Evolutionary conservation across 257 asterid genomes (phyloP), one percentile per base, ranked within the genome.

Genomic region (Paraleonurus japonicus): DNA sequence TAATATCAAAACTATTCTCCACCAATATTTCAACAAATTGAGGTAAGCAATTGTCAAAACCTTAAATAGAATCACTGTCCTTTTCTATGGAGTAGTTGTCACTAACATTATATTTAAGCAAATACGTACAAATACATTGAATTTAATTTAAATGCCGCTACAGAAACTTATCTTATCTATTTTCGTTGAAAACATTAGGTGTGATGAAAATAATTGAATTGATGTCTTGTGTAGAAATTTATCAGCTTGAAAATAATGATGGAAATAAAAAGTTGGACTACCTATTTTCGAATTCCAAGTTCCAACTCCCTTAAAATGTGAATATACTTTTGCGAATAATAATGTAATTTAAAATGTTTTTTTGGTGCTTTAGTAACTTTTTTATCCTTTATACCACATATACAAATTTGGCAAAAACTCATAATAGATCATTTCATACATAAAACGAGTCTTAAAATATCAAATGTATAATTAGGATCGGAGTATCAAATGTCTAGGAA

Each of bases 21-120:
- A 73, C 84, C 74, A 47, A 74, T 73, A 70, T 71, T 83, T 84
- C 87, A 81, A 82, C 67, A 61, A 68, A 47, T 57, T 84, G 79
- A 76, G 68, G 74, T 80, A 65, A 81, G 28, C 41, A 74, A 66
- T 41, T 26, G 53, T 72, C 10, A 62, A 23, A 45, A 63, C 23
- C 61, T 6, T 45, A 19, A 15, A 37, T 39, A 33, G n/a, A 2
- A 27, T 22, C 64, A 48, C 19, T 53, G 47, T 23, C 50, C 12
- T 45, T 54, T 73, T 11, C 51, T 23, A 10, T 24, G 15, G 35
- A 30, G 27, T 20, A 33, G 53, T 39, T 50, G 65, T 22, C 57
- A 50, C 45, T 32, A 50, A 35, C 3, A 51, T 51, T 30, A 63
- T 68, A 1, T 58, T 55, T 58, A 4, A 58, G 19, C 66, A 60